Evolutionary conservation across 148 eudicot genomes (phyloP), one percentile per base, ranked within the genome.

Genomic region (Hydrangea macrophylla): DNA sequence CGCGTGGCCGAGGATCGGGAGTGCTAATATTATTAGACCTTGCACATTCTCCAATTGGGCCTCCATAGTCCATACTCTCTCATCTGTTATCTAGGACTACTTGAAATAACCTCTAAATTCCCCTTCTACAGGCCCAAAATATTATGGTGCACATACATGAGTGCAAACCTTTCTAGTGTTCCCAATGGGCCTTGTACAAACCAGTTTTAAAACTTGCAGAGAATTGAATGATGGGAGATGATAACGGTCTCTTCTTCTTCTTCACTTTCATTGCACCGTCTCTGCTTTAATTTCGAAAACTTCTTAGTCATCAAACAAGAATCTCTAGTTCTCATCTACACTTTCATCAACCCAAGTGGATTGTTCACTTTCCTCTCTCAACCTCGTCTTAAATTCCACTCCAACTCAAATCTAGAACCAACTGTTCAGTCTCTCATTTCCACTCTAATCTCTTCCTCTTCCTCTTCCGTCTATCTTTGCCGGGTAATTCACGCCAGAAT

Each of bases 401-500:
- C 28, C 2, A 10, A 23, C 53, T 48, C 53, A 18, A 15, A 2
- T 3, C 25, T 30, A n/a, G 22, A 20, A 13, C n/a, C 68, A 35
- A n/a, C 12, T n/a, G 60, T 74, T 71, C 72, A 45, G 31, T 55
- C 69, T 60, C 54, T 79, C 22, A 22, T 78, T 36, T 3, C 7
- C 2, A 9, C 71, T 28, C 64, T 78, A 24, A 70, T 22, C 27
- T 69, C 64, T 31, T 68, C 70, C 26, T 53, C 64, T 31, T 68
- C 70, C 26, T 53, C 44, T 15, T 69, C 82, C 11, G 15, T 55
- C 51, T 28, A 36, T 18, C 2, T 27, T 62, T 78, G 73, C 68
- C 71, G 50, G 27, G 50, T 58, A 60, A 56, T 82, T 18, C 85
- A 82, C 33, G 80, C 73, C 3, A 8, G 15, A 40, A 68, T 78